These are phyloP conservation scores for Pinus albicaulis DNA, from an alignment of 75 land plant genomes.

Conservation along the genomic window DNA sequence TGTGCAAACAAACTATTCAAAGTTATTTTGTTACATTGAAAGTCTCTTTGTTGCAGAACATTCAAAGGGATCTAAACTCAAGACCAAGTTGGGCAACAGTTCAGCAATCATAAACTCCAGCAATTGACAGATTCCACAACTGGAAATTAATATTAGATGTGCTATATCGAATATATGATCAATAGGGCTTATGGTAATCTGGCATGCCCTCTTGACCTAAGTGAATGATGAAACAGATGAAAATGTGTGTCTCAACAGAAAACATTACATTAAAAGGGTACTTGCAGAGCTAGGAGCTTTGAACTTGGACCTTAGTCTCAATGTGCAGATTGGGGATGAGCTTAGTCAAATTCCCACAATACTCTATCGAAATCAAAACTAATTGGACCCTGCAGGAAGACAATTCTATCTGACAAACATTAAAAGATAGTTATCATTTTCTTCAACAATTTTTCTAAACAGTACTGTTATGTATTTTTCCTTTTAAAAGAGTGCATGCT, in stretches of 20 bases:
- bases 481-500: no score
- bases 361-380: conserved; percentile 14
- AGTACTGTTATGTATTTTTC: no score
- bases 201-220: background rate
- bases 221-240: background rate
- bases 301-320: conserved; percentile 56
- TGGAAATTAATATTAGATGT: background rate
- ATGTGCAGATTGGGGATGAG: conserved; percentile 35
- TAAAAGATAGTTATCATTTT: background rate
- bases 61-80: background rate
- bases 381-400: conserved; percentile 51
- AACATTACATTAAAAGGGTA: background rate
- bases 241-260: background rate
- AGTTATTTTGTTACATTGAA: background rate
- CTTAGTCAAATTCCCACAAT: conserved; percentile 35
- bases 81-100: background rate
- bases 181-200: background rate
- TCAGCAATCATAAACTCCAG: background rate
- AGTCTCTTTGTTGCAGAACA: background rate
- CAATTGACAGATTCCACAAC: background rate
- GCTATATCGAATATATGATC: background rate
- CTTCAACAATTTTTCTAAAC: no score
- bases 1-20: background rate
- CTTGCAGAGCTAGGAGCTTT: background rate
- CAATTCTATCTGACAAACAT: background rate